Evolutionary conservation across 1,284 basidiomycete genomes (phyloP).

Genomic region (Sphaerobolus stellatus): DNA sequence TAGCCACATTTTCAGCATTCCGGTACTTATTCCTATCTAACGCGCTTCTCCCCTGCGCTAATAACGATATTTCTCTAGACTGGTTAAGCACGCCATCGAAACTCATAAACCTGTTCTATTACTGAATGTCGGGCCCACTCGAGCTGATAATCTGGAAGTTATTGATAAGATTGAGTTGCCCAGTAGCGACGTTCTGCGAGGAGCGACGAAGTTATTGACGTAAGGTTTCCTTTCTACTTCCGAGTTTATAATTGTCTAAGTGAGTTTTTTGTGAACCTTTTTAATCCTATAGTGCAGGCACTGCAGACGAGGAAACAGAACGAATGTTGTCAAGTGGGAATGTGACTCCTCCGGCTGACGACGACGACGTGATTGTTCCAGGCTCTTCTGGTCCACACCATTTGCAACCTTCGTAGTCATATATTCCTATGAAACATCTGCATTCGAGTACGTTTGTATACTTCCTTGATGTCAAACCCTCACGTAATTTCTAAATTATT

Average conservation of each 20-base stretch:
- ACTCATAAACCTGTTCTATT: constrained; percentile 75
- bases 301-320: constrained; percentile 40
- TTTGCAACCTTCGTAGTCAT: too few relatives aligned
- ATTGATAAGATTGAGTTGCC: constrained; percentile 76
- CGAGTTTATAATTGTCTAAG: neutral
- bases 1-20: constrained; percentile 91
- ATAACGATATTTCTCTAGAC: constrained; percentile 36
- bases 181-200: constrained; percentile 66
- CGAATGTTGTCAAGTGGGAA: constrained; percentile 56
- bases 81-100: constrained; percentile 80
- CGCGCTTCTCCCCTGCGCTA: neutral
- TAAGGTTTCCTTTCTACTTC: neutral
- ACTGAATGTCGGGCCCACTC: constrained; percentile 83
- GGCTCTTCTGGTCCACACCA: too few relatives aligned
- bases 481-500: too few relatives aligned
- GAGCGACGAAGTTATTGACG: constrained; percentile 5
- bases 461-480: too few relatives aligned
- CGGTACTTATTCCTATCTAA: constrained; percentile 44
- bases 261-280: neutral
- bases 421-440: too few relatives aligned
- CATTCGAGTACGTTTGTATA: too few relatives aligned
- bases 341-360: constrained; percentile 46
- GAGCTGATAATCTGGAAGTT: constrained; percentile 68
- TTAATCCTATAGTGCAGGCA: constrained; percentile 37
- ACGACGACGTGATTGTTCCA: too few relatives aligned